Conservation (phyloP, 2,329 filamentous ascomycete species). For the Fusarium bulbicola region DNA sequence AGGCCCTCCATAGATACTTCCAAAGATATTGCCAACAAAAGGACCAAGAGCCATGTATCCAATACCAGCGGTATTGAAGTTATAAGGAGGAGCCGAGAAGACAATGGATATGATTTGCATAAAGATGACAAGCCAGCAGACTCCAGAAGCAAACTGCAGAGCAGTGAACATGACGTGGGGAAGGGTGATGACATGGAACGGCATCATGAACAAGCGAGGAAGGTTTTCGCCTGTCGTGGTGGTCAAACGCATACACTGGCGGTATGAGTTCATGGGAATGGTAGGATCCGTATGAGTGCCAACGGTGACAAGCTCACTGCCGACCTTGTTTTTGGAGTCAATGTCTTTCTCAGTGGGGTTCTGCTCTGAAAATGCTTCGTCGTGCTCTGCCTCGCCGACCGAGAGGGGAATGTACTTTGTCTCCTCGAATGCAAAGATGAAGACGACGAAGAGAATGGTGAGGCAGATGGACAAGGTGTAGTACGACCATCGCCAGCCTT, state of each 20-base stretch:
- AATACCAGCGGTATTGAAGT: slow-evolving; percentile 38
- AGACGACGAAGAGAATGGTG: slow-evolving; percentile 34
- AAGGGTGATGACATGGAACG: slow-evolving; percentile 39
- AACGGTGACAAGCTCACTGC: neutral
- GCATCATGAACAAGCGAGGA: slow-evolving; percentile 31
- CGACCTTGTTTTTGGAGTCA: neutral
- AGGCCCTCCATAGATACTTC: slow-evolving; percentile 51
- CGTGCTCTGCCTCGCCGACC: neutral
- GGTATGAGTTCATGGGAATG: slow-evolving; percentile 31
- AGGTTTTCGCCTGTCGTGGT: slow-evolving; percentile 35
- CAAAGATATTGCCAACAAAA: slow-evolving; percentile 52
- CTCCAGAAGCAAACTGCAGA: slow-evolving; percentile 49
- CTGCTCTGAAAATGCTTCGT: neutral
- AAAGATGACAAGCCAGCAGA: slow-evolving; percentile 35
- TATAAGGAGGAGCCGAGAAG: slow-evolving; percentile 48
- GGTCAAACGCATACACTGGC: slow-evolving; percentile 26
- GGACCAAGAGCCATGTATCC: slow-evolving; percentile 45
- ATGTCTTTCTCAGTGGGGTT: neutral
- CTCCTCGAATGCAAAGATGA: slow-evolving; percentile 42
- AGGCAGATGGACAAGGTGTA: slow-evolving; percentile 37
- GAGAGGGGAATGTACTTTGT: slow-evolving; percentile 43
- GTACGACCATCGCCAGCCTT: slow-evolving; percentile 43
- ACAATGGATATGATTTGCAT: slow-evolving; percentile 46
- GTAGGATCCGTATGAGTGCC: neutral
- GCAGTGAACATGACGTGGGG: slow-evolving; percentile 52